Conservation (phyloP, 176 grass and related monocot species). For the Cenchrus fungigraminus region DNA sequence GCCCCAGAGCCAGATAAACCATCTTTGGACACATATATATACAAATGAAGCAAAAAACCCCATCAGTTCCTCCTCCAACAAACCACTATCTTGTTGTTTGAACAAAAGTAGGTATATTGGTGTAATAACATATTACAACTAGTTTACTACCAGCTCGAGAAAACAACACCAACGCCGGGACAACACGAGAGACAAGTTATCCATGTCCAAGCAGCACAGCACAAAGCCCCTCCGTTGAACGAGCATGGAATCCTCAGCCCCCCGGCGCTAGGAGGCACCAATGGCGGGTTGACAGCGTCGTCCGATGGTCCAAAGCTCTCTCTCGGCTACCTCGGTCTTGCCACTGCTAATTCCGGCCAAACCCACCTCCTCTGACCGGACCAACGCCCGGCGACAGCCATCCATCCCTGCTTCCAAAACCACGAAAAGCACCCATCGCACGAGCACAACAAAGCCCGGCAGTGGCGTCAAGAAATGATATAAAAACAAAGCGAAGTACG, state of each 20-base stretch:
- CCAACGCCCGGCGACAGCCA: neutral
- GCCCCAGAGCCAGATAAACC: neutral
- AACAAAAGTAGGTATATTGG: neutral
- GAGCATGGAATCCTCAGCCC: slow-evolving; percentile 27
- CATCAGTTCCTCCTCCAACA: neutral
- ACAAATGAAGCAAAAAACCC: neutral
- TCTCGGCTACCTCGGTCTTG: neutral
- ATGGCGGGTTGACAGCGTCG: neutral
- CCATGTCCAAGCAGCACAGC: slow-evolving; percentile 6
- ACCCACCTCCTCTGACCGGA: slow-evolving; percentile 30
- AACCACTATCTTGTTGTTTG: neutral
- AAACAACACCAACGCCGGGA: neutral
- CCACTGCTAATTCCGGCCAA: neutral
- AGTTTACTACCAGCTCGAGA: neutral
- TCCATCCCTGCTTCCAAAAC: neutral
- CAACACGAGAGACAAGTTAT: neutral
- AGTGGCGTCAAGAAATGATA: neutral
- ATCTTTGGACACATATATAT: neutral
- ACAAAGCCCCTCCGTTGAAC: neutral
- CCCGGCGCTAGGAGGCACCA: neutral
- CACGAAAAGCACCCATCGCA: neutral
- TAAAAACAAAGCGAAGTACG: neutral
- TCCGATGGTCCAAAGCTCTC: too few relatives aligned
- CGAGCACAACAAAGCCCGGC: neutral
- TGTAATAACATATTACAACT: neutral